Conservation (phyloP, 2,329 filamentous ascomycete species). For the Ophiostoma himal-ulmi region DNA sequence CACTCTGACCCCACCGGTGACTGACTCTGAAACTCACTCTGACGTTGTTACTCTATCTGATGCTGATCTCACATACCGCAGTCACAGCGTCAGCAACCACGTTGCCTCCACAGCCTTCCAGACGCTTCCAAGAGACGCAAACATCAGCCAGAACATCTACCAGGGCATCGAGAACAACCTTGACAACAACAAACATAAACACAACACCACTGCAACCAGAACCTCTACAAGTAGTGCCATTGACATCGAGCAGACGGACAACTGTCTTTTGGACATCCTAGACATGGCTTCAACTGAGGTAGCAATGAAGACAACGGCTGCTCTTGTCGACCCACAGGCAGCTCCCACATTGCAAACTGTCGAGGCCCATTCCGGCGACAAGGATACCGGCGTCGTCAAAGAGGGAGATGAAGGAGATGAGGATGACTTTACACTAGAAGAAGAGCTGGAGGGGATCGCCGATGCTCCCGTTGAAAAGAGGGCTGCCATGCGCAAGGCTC, state of each 20-base stretch:
- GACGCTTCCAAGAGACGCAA: neutral
- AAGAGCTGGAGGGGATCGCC: slow-evolving; percentile 25
- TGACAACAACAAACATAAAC: neutral
- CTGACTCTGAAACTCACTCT: slow-evolving; percentile 1
- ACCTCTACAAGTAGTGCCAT: neutral
- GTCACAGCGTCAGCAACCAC: neutral
- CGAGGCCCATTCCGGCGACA: neutral
- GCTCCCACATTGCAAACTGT: neutral
- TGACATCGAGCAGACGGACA: neutral
- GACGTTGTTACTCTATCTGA: neutral
- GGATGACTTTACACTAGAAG: slow-evolving; percentile 24
- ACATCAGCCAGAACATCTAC: neutral
- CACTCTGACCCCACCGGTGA: neutral
- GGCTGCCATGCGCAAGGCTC: slow-evolving; percentile 18
- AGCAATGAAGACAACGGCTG: neutral
- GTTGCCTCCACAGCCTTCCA: neutral
- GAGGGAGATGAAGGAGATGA: neutral
- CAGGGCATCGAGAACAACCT: neutral
- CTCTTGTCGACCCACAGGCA: neutral
- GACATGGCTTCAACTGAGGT: neutral
- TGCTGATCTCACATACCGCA: neutral
- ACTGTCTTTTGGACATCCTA: neutral
- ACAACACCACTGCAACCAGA: neutral
- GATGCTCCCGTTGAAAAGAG: slow-evolving; percentile 21
- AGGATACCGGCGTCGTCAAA: neutral